Conservation (phyloP, 83 land plant genomes). For the Isoetes engelmannii region DNA sequence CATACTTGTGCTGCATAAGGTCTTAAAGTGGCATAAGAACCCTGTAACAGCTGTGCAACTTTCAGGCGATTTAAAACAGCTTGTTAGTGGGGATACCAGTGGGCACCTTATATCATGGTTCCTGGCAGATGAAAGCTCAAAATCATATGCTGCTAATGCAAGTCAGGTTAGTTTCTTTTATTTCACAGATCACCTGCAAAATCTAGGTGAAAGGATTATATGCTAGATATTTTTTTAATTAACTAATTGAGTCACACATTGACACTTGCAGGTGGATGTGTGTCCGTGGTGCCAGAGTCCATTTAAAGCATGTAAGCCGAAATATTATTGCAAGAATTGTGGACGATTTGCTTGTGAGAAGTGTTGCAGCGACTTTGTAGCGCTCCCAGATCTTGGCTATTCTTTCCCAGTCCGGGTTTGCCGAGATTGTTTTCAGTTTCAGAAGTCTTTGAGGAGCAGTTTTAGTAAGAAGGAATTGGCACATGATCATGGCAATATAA, state of each 20-base stretch:
- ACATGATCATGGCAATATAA: too few relatives aligned
- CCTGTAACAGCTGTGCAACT: constrained; percentile 82
- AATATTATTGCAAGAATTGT: constrained; percentile 21
- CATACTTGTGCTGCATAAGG: constrained; percentile 62
- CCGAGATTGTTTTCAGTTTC: constrained; percentile 12
- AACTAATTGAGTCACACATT: too few relatives aligned
- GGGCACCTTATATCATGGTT: constrained; percentile 87
- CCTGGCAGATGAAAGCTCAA: constrained; percentile 56
- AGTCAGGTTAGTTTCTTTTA: constrained; percentile 8
- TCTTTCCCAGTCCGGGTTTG: constrained; percentile 22
- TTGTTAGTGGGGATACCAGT: constrained; percentile 85
- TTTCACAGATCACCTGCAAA: too few relatives aligned
- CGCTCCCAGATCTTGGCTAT: constrained; percentile 23
- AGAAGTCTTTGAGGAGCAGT: not conserved
- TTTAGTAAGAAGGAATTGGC: too few relatives aligned
- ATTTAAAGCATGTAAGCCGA: not conserved
- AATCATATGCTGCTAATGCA: constrained; percentile 11
- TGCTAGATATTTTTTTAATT: too few relatives aligned
- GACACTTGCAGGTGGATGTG: constrained; percentile 14
- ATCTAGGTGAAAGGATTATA: too few relatives aligned
- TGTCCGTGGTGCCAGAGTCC: constrained; percentile 15
- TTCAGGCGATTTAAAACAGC: constrained; percentile 69
- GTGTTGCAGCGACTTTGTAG: constrained; percentile 12
- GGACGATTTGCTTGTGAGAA: constrained; percentile 16
- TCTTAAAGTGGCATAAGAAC: constrained; percentile 69